phyloP scores from a whole-genome alignment of 176 grass and related monocot genomes.

The Melocanna baccifera region DNA sequence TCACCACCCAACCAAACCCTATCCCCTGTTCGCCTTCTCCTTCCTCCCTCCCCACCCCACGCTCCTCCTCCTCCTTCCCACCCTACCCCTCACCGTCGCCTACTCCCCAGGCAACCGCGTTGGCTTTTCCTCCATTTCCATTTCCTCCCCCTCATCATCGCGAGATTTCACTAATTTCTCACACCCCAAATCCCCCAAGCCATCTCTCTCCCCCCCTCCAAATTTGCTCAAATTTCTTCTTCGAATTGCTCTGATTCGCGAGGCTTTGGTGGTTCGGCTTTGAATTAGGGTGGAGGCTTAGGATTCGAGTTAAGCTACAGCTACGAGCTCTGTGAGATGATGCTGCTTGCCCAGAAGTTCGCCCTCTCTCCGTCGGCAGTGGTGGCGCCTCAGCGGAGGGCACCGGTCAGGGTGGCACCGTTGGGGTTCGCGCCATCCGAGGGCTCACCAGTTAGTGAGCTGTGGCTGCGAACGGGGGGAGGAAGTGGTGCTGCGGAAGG shows the following conservation, averaged over 20 bases:
- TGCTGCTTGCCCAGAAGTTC: conserved; percentile 76
- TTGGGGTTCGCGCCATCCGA: too few relatives aligned
- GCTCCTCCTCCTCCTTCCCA: too few relatives aligned
- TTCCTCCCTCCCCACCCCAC: too few relatives aligned
- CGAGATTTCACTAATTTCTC: conserved; percentile 15
- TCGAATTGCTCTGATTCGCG: neutral
- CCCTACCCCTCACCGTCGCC: too few relatives aligned
- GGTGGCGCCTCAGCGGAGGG: conserved; percentile 31
- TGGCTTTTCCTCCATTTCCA: conserved; percentile 98
- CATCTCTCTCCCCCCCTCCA: neutral
- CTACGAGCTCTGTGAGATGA: neutral
- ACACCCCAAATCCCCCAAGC: neutral
- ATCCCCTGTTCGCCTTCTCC: too few relatives aligned
- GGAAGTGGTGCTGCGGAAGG: conserved; percentile 16
- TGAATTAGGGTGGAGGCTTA: neutral
- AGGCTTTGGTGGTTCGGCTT: neutral
- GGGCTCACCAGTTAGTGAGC: too few relatives aligned
- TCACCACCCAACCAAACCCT: too few relatives aligned
- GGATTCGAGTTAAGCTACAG: neutral
- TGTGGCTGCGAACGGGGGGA: conserved; percentile 30
- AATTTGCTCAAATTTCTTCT: neutral
- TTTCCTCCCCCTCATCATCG: neutral
- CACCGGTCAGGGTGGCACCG: conserved; percentile 35
- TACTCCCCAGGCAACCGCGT: conserved; percentile 35
- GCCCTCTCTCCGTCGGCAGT: conserved; percentile 50